A percentile compares a stretch with the other conserved stretches of the same genome.
Evolutionary conservation across 495 filamentous ascomycete genomes (phyloP).

Genomic region (Staphylotrichum tortipilum): DNA sequence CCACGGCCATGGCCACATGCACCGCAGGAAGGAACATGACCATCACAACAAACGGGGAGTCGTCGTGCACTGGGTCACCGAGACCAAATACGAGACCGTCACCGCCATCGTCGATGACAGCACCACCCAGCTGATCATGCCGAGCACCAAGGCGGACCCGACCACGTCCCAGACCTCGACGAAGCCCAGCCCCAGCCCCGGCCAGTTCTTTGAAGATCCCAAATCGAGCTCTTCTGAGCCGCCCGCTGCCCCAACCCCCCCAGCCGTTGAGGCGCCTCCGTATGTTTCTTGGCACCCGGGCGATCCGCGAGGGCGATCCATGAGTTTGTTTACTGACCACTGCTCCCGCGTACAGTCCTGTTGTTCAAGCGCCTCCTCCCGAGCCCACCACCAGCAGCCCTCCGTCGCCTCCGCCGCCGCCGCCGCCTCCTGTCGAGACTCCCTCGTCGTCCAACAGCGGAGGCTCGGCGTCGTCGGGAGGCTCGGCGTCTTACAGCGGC

Average conservation of each 20-base stretch:
- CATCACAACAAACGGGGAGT: conserved; percentile 33
- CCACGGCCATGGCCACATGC: conserved; percentile 32
- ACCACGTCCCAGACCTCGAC: conserved; percentile 6
- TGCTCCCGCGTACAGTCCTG: conserved; percentile 7
- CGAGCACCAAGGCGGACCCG: conserved; percentile 18
- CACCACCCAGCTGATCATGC: conserved; percentile 31
- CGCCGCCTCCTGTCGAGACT: conserved; percentile 1
- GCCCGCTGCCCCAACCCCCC: conserved; percentile 4
- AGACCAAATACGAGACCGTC: conserved; percentile 41
- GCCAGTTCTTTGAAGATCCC: conserved; percentile 34
- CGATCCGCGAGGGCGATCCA: too few species aligned
- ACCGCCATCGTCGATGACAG: conserved; percentile 37
- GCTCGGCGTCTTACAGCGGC: conserved; percentile 21
- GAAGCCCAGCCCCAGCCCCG: conserved; percentile 16
- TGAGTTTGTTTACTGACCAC: conserved; percentile 11
- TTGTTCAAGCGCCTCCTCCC: conserved; percentile 5
- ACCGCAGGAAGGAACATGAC: conserved; percentile 22
- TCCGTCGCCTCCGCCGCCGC: neutral
- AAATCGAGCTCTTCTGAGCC: conserved; percentile 10
- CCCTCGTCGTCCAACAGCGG: neutral
- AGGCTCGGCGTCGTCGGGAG: conserved; percentile 14
- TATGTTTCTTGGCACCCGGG: conserved; percentile 5
- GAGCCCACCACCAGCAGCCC: neutral
- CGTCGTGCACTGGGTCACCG: conserved; percentile 41
- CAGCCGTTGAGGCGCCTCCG: conserved; percentile 5